These are phyloP conservation scores for Colletotrichum theobromicola DNA, from an alignment of 2,329 filamentous ascomycete genomes.

Conservation along the genomic window DNA sequence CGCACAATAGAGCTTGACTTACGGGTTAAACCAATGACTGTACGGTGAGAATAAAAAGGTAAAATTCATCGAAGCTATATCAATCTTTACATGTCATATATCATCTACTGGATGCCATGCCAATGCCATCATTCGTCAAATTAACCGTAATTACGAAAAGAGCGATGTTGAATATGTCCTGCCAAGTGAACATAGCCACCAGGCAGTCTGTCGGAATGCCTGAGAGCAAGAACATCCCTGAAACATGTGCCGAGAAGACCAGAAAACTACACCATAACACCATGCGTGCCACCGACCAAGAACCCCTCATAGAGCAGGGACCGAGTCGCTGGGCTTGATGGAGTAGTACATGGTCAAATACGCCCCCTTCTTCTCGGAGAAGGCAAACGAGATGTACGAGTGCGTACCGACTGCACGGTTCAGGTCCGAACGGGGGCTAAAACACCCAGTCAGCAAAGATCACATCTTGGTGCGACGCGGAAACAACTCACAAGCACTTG, in stretches of 20 bases:
- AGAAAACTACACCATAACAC: neutral
- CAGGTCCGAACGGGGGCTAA: slow-evolving; percentile 15
- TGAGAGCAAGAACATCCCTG: neutral
- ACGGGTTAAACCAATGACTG: too few species aligned
- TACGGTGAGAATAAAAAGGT: neutral
- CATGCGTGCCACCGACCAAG: neutral
- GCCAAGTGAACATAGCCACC: neutral
- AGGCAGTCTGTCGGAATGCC: neutral
- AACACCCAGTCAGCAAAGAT: neutral
- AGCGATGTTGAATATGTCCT: neutral
- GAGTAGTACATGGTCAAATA: slow-evolving; percentile 27
- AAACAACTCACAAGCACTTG: slow-evolving; percentile 17
- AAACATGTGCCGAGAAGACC: neutral
- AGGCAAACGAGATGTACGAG: slow-evolving; percentile 25
- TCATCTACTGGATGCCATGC: neutral
- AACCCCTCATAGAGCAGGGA: slow-evolving; percentile 7
- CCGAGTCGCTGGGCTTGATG: slow-evolving; percentile 8
- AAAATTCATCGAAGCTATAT: neutral
- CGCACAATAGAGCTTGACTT: too few species aligned
- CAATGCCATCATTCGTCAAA: neutral
- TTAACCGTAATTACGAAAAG: neutral
- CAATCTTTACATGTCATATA: neutral
- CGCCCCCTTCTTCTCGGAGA: slow-evolving; percentile 21
- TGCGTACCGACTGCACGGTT: slow-evolving; percentile 10
- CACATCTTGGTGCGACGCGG: too few species aligned